Evolutionary conservation across 2,329 filamentous ascomycete species (phyloP).

Genomic region (Immersiporthe knoxdaviesiana): DNA sequence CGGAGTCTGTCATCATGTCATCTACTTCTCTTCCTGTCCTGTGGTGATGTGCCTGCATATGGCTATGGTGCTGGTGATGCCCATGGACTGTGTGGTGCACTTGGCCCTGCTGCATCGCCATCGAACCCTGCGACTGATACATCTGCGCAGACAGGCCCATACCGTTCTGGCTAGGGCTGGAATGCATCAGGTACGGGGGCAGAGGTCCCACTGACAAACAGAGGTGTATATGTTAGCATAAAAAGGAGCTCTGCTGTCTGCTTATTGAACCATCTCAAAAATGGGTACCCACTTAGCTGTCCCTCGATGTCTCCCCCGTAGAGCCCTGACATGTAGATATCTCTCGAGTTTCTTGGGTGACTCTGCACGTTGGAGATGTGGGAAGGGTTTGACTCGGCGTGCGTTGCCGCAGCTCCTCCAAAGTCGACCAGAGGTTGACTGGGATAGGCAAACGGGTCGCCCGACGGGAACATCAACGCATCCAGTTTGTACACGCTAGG

Average conservation of each 20-base stretch:
- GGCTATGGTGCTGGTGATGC: slow-evolving; percentile 39
- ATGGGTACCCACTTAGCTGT: slow-evolving; percentile 60
- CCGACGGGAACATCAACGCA: slow-evolving; percentile 79
- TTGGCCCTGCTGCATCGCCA: slow-evolving; percentile 44
- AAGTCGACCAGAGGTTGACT: slow-evolving; percentile 73
- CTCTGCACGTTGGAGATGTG: slow-evolving; percentile 38
- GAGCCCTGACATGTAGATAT: slow-evolving; percentile 56
- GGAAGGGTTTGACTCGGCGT: slow-evolving; percentile 39
- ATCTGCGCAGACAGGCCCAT: slow-evolving; percentile 49
- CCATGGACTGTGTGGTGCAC: slow-evolving; percentile 34
- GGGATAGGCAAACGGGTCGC: slow-evolving; percentile 78
- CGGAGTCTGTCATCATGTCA: slow-evolving; percentile 53
- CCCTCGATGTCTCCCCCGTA: slow-evolving; percentile 69
- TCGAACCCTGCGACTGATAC: slow-evolving; percentile 49
- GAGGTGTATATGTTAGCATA: slow-evolving; percentile 7
- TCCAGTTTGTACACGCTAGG: slow-evolving; percentile 66
- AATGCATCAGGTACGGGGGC: slow-evolving; percentile 70
- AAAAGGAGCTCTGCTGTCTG: neutral
- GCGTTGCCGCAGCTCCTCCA: slow-evolving; percentile 40
- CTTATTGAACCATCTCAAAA: no score
- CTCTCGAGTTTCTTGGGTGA: slow-evolving; percentile 42
- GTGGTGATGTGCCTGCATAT: slow-evolving; percentile 41
- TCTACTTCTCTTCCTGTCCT: slow-evolving; percentile 48
- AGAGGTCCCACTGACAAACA: slow-evolving; percentile 59
- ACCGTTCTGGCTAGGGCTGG: slow-evolving; percentile 44